These are phyloP conservation scores for Castanospermum australe DNA, from an alignment of 306 rosid genomes.

Conservation along the genomic window DNA sequence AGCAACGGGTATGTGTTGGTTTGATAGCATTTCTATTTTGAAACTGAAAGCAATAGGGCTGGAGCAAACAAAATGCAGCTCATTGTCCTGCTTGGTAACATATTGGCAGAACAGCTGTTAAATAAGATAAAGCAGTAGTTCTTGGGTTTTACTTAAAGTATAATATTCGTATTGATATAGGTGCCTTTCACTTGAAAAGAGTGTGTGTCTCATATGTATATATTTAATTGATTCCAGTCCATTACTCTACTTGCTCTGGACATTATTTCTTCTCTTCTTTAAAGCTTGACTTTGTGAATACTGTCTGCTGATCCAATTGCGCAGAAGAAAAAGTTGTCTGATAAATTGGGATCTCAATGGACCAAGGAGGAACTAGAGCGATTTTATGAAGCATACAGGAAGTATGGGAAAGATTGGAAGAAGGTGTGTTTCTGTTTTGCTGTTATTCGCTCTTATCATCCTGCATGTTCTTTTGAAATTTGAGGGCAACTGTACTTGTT, in stretches of 20 bases:
- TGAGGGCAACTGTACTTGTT: neutral
- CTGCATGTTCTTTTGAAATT: conserved; percentile 2
- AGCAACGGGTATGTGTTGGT: conserved; percentile 46
- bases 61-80: neutral
- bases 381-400: conserved; percentile 88
- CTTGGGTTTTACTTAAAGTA: neutral
- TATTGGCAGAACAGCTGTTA: neutral
- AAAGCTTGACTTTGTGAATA: neutral
- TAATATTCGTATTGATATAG: neutral
- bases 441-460: conserved; percentile 12
- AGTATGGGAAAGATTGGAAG: conserved; percentile 84
- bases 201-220: neutral
- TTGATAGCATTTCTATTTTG: neutral
- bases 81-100: neutral
- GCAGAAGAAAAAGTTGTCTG: conserved; percentile 80
- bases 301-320: conserved; percentile 12
- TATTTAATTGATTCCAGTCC: neutral
- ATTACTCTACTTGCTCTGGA: conserved; percentile 7
- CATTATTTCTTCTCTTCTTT: neutral
- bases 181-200: neutral
- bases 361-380: conserved; percentile 70
- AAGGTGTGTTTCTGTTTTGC: conserved; percentile 45
- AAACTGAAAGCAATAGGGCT: neutral
- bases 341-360: conserved; percentile 89
- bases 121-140: neutral